These are phyloP conservation scores for Mollisiaceae sp. DNA, from an alignment of 2,329 filamentous ascomycete species.

Conservation along the genomic window DNA sequence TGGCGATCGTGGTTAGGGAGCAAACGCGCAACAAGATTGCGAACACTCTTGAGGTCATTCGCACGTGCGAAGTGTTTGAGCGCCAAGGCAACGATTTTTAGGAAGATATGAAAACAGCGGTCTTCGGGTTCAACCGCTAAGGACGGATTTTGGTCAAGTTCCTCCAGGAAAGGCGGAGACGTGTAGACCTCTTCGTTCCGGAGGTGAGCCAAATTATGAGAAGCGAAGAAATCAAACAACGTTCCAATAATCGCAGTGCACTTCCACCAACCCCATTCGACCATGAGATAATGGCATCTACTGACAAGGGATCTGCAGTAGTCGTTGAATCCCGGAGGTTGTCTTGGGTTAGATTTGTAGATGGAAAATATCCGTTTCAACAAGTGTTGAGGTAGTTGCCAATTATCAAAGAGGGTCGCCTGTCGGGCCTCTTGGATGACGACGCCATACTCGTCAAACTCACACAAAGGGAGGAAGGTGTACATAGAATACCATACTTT, in stretches of 20 bases:
- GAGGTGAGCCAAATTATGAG: slow-evolving; percentile 64
- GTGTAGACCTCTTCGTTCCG: slow-evolving; percentile 67
- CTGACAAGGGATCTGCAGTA: slow-evolving; percentile 65
- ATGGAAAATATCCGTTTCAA: slow-evolving; percentile 62
- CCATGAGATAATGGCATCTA: slow-evolving; percentile 66
- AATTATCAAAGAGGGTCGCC: slow-evolving; percentile 57
- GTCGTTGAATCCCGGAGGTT: slow-evolving; percentile 67
- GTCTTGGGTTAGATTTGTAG: slow-evolving; percentile 60
- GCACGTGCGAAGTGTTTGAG: slow-evolving; percentile 56
- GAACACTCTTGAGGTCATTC: slow-evolving; percentile 60
- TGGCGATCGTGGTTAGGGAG: slow-evolving; percentile 70
- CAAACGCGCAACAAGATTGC: slow-evolving; percentile 64
- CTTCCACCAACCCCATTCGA: slow-evolving; percentile 69
- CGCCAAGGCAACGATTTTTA: slow-evolving; percentile 65
- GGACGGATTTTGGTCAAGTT: slow-evolving; percentile 51
- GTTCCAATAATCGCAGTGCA: slow-evolving; percentile 59
- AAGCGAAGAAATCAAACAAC: slow-evolving; percentile 72
- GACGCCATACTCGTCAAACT: slow-evolving; percentile 62
- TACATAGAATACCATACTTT: slow-evolving; percentile 63
- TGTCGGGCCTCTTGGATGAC: slow-evolving; percentile 49
- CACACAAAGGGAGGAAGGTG: slow-evolving; percentile 62
- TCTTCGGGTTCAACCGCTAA: slow-evolving; percentile 60
- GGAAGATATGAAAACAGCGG: slow-evolving; percentile 69
- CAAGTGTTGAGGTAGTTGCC: slow-evolving; percentile 62
- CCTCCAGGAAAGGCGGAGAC: slow-evolving; percentile 65